phyloP scores from a whole-genome alignment of 768 basidiomycete genomes.

The Lanmaoa rubissima region DNA sequence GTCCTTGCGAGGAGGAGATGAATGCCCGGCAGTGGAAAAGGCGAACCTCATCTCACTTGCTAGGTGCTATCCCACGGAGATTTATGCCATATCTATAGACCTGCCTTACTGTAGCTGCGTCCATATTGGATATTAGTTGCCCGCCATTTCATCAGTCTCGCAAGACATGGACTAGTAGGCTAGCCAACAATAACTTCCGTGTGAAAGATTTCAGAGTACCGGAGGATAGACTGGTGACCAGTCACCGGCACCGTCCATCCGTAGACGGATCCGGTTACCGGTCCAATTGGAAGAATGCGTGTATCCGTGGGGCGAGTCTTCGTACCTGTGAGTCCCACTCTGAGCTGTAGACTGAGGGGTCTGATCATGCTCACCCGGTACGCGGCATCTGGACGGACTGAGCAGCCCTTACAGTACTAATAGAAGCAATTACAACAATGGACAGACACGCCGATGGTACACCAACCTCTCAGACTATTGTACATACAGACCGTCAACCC shows the following conservation, averaged over 20 bases:
- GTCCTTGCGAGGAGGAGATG: slow-evolving; percentile 62
- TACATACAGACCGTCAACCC: neutral
- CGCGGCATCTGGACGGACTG: neutral
- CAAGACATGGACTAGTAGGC: neutral
- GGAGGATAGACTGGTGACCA: too few relatives aligned
- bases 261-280: too few relatives aligned
- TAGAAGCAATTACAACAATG: neutral
- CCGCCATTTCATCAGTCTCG: neutral
- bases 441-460: neutral
- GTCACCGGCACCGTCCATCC: too few relatives aligned
- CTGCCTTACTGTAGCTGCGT: slow-evolving; percentile 16
- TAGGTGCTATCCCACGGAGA: slow-evolving; percentile 7
- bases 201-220: too few relatives aligned
- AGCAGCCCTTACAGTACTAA: neutral
- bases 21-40: neutral
- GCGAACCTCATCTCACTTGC: neutral
- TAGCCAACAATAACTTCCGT: too few relatives aligned
- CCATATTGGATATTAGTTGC: slow-evolving; percentile 8
- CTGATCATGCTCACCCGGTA: too few relatives aligned
- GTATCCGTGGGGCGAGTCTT: too few relatives aligned
- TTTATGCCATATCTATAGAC: slow-evolving; percentile 33
- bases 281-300: too few relatives aligned
- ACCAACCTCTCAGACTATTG: neutral
- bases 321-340: too few relatives aligned
- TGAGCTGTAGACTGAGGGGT: too few relatives aligned